phyloP scores from a whole-genome alignment of 768 basidiomycete species.

The Mycena indigotica region DNA sequence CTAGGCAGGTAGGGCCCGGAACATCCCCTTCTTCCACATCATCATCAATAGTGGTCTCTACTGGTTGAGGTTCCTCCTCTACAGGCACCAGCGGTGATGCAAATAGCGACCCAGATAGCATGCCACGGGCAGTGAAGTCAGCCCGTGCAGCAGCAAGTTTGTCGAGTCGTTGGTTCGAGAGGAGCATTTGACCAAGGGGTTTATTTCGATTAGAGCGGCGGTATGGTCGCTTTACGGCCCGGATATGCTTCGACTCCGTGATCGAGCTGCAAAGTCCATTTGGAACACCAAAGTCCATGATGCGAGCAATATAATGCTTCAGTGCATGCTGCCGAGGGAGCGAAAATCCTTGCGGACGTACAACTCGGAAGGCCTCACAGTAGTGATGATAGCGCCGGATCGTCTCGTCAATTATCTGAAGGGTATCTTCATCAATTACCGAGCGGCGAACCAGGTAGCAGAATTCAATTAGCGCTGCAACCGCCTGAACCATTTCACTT shows the following conservation, averaged over 20 bases:
- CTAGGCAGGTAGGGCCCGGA: too few species aligned
- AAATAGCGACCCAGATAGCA: too few species aligned
- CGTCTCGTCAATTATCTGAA: slow-evolving; percentile 20
- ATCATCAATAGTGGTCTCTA: too few species aligned
- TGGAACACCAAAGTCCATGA: slow-evolving; percentile 32
- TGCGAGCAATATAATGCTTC: slow-evolving; percentile 30
- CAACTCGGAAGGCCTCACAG: slow-evolving; percentile 22
- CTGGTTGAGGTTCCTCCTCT: too few species aligned
- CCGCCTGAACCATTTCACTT: slow-evolving; percentile 24
- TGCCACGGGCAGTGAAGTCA: too few species aligned
- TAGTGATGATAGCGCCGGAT: slow-evolving; percentile 27
- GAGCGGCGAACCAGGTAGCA: slow-evolving; percentile 30
- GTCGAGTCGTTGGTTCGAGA: slow-evolving; percentile 30
- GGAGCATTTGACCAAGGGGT: slow-evolving; percentile 34
- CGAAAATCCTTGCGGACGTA: slow-evolving; percentile 23
- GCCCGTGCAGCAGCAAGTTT: slow-evolving; percentile 26
- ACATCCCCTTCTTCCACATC: too few species aligned
- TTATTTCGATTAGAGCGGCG: slow-evolving; percentile 25
- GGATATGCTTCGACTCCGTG: slow-evolving; percentile 36
- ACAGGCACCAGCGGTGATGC: too few species aligned
- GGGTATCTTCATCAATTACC: slow-evolving; percentile 20
- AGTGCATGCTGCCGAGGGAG: slow-evolving; percentile 37
- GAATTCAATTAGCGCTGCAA: slow-evolving; percentile 33
- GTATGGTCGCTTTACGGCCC: slow-evolving; percentile 34
- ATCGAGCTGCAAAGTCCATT: slow-evolving; percentile 40